Evolutionary conservation across 192 early-diverging fungal species (phyloP).

Genomic region (Linnemannia hyalina): DNA sequence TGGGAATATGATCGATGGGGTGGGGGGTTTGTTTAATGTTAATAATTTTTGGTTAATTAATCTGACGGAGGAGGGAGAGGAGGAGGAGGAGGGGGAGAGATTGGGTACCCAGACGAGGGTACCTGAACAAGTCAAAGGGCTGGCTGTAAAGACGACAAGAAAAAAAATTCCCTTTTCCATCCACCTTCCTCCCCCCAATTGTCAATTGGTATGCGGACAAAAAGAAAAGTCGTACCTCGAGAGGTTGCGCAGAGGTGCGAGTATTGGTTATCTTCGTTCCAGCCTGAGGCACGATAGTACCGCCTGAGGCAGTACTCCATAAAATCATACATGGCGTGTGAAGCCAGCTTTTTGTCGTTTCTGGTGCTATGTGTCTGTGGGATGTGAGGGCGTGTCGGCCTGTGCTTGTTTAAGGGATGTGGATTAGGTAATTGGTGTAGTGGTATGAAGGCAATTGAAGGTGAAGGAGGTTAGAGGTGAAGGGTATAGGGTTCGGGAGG

Average conservation of each 20-base stretch:
- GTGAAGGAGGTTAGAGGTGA: not conserved
- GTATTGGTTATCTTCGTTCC: conserved; percentile 88
- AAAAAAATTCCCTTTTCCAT: not conserved
- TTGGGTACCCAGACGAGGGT: too few relatives aligned
- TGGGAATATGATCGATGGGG: too few relatives aligned
- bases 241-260: conserved; percentile 83
- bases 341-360: conserved; percentile 30
- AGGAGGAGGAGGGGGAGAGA: too few relatives aligned
- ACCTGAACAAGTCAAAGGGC: not conserved
- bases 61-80: too few relatives aligned
- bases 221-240: conserved; percentile 51
- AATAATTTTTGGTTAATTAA: too few relatives aligned
- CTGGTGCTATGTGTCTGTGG: not conserved
- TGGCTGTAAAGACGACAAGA: not conserved
- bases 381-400: not conserved
- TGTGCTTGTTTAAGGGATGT: not conserved
- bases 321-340: conserved; percentile 77
- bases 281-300: conserved; percentile 81
- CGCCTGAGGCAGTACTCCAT: conserved; percentile 84
- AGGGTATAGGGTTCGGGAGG: not conserved
- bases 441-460: not conserved
- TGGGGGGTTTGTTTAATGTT: too few relatives aligned
- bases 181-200: not conserved
- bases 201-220: too few relatives aligned
- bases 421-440: not conserved